phyloP scores from a whole-genome alignment of 2,329 filamentous ascomycete genomes.

The Ceratocystis diversiconidia region DNA sequence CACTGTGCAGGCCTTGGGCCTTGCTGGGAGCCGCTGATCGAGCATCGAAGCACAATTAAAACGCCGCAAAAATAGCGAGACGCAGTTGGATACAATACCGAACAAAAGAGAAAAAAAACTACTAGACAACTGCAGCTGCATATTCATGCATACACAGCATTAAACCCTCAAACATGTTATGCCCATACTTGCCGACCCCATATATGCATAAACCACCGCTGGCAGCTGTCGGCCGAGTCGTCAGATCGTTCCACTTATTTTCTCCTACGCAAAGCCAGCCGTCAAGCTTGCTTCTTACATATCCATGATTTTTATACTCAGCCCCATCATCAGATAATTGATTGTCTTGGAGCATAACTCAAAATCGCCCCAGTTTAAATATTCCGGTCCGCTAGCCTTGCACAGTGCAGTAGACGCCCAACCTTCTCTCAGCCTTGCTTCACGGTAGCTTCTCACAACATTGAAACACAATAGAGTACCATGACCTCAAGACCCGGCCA shows the following conservation, averaged over 20 bases:
- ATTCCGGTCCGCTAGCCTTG: no score
- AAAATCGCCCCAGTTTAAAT: no score
- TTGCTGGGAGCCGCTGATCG: not conserved
- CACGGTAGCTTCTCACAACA: not conserved
- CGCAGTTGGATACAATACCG: not conserved
- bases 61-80: not conserved
- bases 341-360: no score
- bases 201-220: not conserved
- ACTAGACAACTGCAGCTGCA: not conserved
- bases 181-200: not conserved
- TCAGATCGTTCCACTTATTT: not conserved
- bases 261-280: not conserved
- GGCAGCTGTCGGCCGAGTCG: not conserved
- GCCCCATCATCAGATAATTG: no score
- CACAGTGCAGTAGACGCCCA: not conserved
- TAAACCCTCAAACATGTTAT: not conserved
- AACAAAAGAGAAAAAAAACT: not conserved
- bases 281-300: not conserved
- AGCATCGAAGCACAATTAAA: not conserved
- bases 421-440: not conserved
- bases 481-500: slow-evolving; percentile 4
- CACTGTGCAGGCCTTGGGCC: not conserved
- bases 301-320: not conserved
- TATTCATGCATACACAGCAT: not conserved
- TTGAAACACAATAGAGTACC: not conserved